Conservation (phyloP, 2,329 filamentous ascomycete species). For the Fusarium caatingaense region DNA sequence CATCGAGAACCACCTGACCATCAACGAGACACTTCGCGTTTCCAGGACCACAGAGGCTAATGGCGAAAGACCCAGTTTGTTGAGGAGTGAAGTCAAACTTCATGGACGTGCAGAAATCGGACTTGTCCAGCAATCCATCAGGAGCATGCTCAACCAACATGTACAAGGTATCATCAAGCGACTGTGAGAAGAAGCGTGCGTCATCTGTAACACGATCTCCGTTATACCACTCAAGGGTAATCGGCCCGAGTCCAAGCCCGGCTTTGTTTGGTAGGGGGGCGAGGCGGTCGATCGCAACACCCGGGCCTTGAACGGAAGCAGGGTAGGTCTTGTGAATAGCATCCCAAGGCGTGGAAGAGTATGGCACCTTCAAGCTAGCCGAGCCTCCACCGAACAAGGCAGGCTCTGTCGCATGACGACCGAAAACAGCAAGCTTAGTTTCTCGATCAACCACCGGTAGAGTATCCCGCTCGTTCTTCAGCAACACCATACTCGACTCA, state of each 20-base stretch:
- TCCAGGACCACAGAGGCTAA: not conserved
- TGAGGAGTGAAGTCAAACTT: not conserved
- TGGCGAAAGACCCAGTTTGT: not conserved
- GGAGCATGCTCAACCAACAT: not conserved
- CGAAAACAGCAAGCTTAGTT: not conserved
- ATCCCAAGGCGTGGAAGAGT: not conserved
- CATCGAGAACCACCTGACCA: accelerated
- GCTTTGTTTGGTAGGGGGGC: not conserved
- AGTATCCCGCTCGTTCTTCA: not conserved
- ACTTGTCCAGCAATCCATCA: not conserved
- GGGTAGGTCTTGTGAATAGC: not conserved
- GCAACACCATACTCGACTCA: not conserved
- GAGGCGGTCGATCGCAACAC: not conserved
- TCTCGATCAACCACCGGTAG: not conserved
- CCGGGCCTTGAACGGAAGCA: accelerated
- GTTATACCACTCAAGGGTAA: not conserved
- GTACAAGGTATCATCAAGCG: not conserved
- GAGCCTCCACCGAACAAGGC: not conserved
- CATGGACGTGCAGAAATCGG: not conserved
- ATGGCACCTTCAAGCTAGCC: not conserved
- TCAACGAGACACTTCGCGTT: not conserved
- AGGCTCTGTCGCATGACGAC: not conserved
- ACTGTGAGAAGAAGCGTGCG: not conserved
- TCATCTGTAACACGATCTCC: not conserved
- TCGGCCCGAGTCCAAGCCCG: not conserved